Evolutionary conservation across 345 rosid species (phyloP), one percentile per base, ranked within the genome.

Genomic region (Aquilaria malaccensis): DNA sequence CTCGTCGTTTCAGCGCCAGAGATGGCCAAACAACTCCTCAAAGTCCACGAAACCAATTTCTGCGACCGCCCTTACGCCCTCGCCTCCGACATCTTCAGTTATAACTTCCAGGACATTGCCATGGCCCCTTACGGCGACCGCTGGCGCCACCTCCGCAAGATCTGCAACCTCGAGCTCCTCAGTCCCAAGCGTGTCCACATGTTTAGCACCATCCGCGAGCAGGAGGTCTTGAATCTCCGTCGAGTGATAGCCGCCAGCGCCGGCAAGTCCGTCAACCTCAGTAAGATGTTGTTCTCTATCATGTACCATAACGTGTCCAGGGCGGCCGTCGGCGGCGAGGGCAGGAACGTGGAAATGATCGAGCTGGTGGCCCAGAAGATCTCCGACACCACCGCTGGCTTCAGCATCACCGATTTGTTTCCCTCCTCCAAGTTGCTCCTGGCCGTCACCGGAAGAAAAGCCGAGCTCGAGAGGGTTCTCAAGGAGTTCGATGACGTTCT

Each of bases 401-500:
- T 61, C 49, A 50, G 65, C 32, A 33, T 61, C 29, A 13, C 15
- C 43, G 43, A 37, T 37, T 3, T 37, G 43, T 61, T 61, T 51
- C 65, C 56, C 0, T 33, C 11, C 29, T 61, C 52, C 32, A 47
- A 45, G 22, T 61, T 55, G 65, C 7, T 51, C 13, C 47, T 50
- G 50, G 33, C 0, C 12, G 33, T 61, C 52, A 50, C 56, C 12
- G 49, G 65, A 9, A 33, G 50, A 14, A 50, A 45, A 11, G 30
- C 58, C 10, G 10, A 51, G 59, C 15, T 58, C n/a, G 22, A 66
- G 12, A 58, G 13, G 33, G 7, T 31, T 33, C 45, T n/a, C 9
- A 30, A 9, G 43, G 63, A 66, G 29, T 30, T 30, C 5, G 57
- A 51, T n/a, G 32, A 3, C 45, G 29, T 66, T 66, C 52, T 66